phyloP scores from a whole-genome alignment of 2,329 filamentous ascomycete species.

The Cladosporium phlei region DNA sequence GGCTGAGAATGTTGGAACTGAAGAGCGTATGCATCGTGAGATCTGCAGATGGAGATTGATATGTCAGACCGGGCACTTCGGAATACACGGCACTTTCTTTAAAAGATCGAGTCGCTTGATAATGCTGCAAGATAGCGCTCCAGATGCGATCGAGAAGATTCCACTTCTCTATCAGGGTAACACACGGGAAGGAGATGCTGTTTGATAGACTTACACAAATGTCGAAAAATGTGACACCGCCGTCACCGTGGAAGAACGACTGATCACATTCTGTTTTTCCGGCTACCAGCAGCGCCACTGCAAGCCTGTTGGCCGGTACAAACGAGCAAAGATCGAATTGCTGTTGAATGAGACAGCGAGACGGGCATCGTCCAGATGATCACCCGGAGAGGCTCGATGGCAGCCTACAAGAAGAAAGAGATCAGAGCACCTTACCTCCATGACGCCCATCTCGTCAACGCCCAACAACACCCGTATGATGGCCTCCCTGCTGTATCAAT shows the following conservation, averaged over 20 bases:
- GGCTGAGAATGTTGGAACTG: conserved; percentile 29
- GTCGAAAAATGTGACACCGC: conserved; percentile 8
- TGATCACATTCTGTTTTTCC: conserved; percentile 10
- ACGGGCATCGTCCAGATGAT: conserved; percentile 5
- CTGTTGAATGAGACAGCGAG: too few relatives aligned
- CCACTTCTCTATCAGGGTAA: not conserved
- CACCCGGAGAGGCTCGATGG: not conserved
- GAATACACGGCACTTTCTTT: not conserved
- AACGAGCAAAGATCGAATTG: too few relatives aligned
- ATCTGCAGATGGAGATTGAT: not conserved
- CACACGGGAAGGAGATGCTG: conserved; percentile 6
- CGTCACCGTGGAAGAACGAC: conserved; percentile 6
- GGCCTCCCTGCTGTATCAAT: conserved; percentile 8
- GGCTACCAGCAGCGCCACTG: conserved; percentile 14
- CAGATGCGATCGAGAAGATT: too few relatives aligned
- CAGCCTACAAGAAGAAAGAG: conserved; percentile 2
- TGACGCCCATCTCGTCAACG: conserved; percentile 14
- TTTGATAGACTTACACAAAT: conserved; percentile 16
- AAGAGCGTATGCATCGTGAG: conserved; percentile 32
- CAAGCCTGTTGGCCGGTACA: not conserved
- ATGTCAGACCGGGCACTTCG: conserved; percentile 4
- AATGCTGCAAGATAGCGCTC: too few relatives aligned
- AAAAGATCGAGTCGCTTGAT: too few relatives aligned
- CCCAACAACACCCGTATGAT: conserved; percentile 1
- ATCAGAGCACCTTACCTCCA: conserved; percentile 17